Conservation (phyloP, 805 yeast genomes). For the Kazachstania taianensis region DNA sequence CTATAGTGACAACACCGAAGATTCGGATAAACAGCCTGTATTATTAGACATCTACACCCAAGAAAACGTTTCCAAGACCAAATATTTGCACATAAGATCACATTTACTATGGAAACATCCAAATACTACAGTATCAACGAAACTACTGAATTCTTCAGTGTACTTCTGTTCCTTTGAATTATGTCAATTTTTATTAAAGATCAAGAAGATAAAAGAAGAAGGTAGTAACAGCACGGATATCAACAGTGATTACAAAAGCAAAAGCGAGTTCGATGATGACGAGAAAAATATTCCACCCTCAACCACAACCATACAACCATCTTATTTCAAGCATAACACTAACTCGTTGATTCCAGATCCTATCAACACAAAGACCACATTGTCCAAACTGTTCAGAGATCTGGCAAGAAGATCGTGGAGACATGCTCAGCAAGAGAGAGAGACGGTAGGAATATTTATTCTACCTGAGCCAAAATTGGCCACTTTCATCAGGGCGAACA, state of each 20-base stretch:
- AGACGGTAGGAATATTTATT: slow-evolving; percentile 58
- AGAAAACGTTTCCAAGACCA: slow-evolving; percentile 58
- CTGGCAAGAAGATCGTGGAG: slow-evolving; percentile 88
- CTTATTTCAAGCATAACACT: slow-evolving; percentile 24
- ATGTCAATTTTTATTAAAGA: slow-evolving; percentile 35
- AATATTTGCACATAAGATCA: slow-evolving; percentile 67
- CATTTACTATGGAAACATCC: slow-evolving; percentile 89
- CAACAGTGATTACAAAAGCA: neutral
- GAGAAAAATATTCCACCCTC: neutral
- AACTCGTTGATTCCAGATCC: slow-evolving; percentile 20
- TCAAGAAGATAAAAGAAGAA: neutral
- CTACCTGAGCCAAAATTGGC: slow-evolving; percentile 50
- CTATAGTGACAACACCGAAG: slow-evolving; percentile 43
- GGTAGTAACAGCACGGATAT: slow-evolving; percentile 8
- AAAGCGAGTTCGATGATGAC: slow-evolving; percentile 8
- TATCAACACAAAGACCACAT: slow-evolving; percentile 35
- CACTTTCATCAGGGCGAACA: slow-evolving; percentile 67
- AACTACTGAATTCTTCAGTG: slow-evolving; percentile 63
- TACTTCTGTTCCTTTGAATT: slow-evolving; percentile 51
- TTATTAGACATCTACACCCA: slow-evolving; percentile 66
- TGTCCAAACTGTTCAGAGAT: slow-evolving; percentile 68
- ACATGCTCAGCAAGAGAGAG: slow-evolving; percentile 43
- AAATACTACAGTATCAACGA: slow-evolving; percentile 63
- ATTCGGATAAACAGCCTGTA: slow-evolving; percentile 27
- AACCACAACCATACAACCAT: slow-evolving; percentile 14